Evolutionary conservation across 768 basidiomycete genomes (phyloP), one percentile per base, ranked within the genome.

Genomic region (Xerocomellus chrysenteron): DNA sequence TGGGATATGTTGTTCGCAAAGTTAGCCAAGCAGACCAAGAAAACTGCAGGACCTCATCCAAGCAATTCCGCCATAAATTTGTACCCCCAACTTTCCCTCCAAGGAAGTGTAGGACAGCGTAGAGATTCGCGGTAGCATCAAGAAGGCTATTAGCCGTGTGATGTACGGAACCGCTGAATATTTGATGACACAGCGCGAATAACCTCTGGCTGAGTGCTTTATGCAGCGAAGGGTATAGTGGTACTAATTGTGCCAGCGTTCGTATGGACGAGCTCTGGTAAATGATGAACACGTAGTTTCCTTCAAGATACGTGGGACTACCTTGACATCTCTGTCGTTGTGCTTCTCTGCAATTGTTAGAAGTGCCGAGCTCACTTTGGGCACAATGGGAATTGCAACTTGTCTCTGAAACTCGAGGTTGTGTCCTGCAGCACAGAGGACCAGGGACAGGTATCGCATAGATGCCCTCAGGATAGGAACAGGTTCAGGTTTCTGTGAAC

Each of bases 391-490:
- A 5, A 78, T 76, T 36, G 81, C 82, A 4, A 92, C 75, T 70
- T 93, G 91, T 66, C 92, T 78, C 66, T 92, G 89, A 70, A 92
- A 93, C 70, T 93, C 92, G 32, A 85, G 76, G n/a, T 82, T 75
- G 67, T 84, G 81, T 24, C 73, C 73, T 2, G 86, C 83, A 50
- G 74, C 75, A 28, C 78, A 80, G 65, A 92, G 88, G 5, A 94
- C 78, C 21, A 78, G 72, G 41, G 80, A 70, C 47, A 90, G 64
- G 17, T 92, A 82, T 44, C 85, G 78, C n/a, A 90, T 80, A 13
- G 83, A 76, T 4, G 83, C 85, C 68, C 83, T 88, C 39, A 84
- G 55, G 11, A 77, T 77, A 28, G 88, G 84, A 2, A 71, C 19
- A 4, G 84, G 74, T 73, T 92, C 89, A 62, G 80, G 81, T 83